These are phyloP conservation scores for Mycena capillaripes DNA, from an alignment of 768 basidiomycete genomes.

Conservation along the genomic window DNA sequence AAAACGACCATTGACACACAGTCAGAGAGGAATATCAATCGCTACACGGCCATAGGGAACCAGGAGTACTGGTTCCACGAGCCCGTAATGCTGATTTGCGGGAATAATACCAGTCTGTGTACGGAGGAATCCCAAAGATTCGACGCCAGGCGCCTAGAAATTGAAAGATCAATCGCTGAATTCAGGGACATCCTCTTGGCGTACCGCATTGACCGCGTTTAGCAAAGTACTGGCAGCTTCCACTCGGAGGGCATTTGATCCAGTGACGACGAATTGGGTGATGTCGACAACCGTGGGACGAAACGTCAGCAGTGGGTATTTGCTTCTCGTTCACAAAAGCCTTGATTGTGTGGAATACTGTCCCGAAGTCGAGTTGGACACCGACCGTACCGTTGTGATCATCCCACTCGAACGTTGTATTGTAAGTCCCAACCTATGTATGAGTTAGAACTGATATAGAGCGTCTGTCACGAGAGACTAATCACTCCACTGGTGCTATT, in stretches of 20 bases:
- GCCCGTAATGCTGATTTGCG: slow-evolving; percentile 27
- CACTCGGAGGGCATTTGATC: slow-evolving; percentile 28
- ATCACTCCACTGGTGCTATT: slow-evolving; percentile 29
- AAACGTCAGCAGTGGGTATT: slow-evolving; percentile 32
- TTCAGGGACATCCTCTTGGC: neutral
- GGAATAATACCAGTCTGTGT: slow-evolving; percentile 7
- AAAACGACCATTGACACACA: neutral
- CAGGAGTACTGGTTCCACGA: slow-evolving; percentile 27
- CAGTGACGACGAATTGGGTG: slow-evolving; percentile 20
- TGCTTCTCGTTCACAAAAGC: slow-evolving; percentile 33
- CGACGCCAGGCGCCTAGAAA: slow-evolving; percentile 20
- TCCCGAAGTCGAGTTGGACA: slow-evolving; percentile 28
- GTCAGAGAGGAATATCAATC: slow-evolving; percentile 17
- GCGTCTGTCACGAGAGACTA: too few species aligned
- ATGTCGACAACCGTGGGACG: slow-evolving; percentile 30
- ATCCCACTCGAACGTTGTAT: slow-evolving; percentile 30
- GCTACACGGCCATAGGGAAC: slow-evolving; percentile 31
- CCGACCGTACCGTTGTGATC: slow-evolving; percentile 22
- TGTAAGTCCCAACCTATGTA: slow-evolving; percentile 37
- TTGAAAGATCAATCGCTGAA: neutral
- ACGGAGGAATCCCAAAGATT: slow-evolving; percentile 26
- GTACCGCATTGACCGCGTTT: slow-evolving; percentile 34
- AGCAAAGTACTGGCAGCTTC: slow-evolving; percentile 34
- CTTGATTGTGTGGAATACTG: slow-evolving; percentile 34
- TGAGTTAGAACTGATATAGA: too few species aligned